Evolutionary conservation across 202 grass and related monocot species (phyloP), one percentile per base, ranked within the genome.

Genomic region (Alloteropsis angusta): DNA sequence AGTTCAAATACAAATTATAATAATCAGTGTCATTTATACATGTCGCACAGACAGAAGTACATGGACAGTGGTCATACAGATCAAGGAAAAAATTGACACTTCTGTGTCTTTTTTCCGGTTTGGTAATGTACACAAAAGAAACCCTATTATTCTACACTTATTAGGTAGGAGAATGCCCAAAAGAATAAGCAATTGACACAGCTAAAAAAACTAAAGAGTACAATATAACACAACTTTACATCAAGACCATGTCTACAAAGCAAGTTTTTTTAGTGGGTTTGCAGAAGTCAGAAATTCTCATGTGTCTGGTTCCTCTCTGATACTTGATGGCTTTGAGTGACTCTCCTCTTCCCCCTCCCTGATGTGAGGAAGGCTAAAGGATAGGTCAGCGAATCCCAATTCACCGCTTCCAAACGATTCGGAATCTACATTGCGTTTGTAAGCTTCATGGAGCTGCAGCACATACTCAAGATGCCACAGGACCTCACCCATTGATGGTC

Each of bases 391-490:
- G 10, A 95, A 93, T 35, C 89, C 89, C 71, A 98, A 41, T 23
- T 98, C 96, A 16, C 82, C 90, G 49, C 92, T 93, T 64, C 92
- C 87, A 46, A 98, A 95, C 32, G 89, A 95, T 62, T 93, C 96
- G 5, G 83, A 82, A 25, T 94, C 96, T 43, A 83, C 14, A 23
- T 80, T 86, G 36, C 76, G 84, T 82, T 85, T 92, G 82, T 95
- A 98, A 46, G 92, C 79, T 43, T 98, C 96, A 60, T 98, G 88
- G 68, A 98, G 88, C 79, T 98, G 89, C 63, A 93, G 55, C 32
- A 71, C 89, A 80, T 98, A 98, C 82, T 98, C 96, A 19, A 98
- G 89, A 72, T 95, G 96, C 96, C 96, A 98, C 77, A 98, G 75
- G 1, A 98, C 90, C 75, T 98, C 96, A 4, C 92, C 91, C 89